Conservation (phyloP, 345 rosid species). For the Nasturtium officinale region DNA sequence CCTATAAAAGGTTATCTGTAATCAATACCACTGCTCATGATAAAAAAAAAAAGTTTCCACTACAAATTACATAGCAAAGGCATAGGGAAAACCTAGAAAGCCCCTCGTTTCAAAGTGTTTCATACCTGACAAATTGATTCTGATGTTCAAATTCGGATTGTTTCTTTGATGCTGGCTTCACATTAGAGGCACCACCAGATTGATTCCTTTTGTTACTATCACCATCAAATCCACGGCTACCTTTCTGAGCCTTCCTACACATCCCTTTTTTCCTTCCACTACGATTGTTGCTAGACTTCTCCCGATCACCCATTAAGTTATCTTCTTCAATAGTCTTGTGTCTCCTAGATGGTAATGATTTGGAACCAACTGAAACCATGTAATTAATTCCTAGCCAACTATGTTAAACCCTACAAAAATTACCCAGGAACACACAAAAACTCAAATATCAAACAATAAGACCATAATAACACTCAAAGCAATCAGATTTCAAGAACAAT, state of each 20-base stretch:
- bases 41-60: too few species aligned
- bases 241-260: slow-evolving; percentile 56
- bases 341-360: slow-evolving; percentile 52
- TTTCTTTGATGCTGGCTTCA: slow-evolving; percentile 41
- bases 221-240: slow-evolving; percentile 53
- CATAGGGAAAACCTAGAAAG: not conserved
- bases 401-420: slow-evolving; percentile 26
- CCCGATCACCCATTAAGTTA: slow-evolving; percentile 57
- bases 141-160: slow-evolving; percentile 52
- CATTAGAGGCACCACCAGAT: slow-evolving; percentile 37
- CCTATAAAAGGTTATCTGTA: slow-evolving; percentile 49
- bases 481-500: slow-evolving; percentile 5
- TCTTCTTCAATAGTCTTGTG: slow-evolving; percentile 39
- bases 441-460: slow-evolving; percentile 18
- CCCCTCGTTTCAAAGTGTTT: not conserved
- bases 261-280: slow-evolving; percentile 48
- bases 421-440: not conserved
- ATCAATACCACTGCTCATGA: not conserved
- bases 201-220: slow-evolving; percentile 46
- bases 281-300: slow-evolving; percentile 45
- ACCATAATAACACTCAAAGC: slow-evolving; percentile 4
- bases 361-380: slow-evolving; percentile 65
- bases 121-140: slow-evolving; percentile 61
- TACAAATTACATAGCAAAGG: too few species aligned
- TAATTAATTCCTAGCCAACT: slow-evolving; percentile 2